Evolutionary conservation across 495 filamentous ascomycete species (phyloP).

Genomic region (Daldinia decipiens): DNA sequence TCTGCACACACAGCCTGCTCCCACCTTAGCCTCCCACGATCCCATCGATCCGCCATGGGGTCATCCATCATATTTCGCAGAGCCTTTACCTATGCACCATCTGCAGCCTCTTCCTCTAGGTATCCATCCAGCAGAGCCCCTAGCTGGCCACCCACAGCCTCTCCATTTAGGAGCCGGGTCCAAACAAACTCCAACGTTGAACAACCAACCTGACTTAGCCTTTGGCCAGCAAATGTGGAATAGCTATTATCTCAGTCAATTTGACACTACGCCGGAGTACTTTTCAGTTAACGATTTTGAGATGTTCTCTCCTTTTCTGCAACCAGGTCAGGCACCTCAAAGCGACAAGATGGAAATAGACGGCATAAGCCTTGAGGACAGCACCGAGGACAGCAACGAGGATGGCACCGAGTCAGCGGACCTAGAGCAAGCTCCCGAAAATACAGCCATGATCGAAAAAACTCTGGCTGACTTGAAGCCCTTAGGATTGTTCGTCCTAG

Average conservation of each 20-base stretch:
- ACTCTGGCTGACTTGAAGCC: conserved; percentile 17
- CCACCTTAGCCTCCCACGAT: neutral
- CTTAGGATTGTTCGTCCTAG: conserved; percentile 20
- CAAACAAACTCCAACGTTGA: neutral
- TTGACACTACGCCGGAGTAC: neutral
- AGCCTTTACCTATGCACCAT: neutral
- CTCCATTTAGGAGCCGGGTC: neutral
- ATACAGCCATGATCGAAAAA: neutral
- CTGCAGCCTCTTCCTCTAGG: neutral
- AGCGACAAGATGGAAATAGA: conserved; percentile 5
- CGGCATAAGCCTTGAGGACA: neutral
- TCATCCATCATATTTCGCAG: neutral
- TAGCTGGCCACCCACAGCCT: neutral
- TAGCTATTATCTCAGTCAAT: neutral
- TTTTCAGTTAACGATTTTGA: neutral
- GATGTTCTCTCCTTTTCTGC: neutral
- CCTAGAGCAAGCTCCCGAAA: conserved; percentile 4
- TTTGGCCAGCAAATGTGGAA: neutral
- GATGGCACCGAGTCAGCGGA: conserved; percentile 18
- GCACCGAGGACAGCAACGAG: neutral
- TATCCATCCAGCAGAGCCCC: neutral
- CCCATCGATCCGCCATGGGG: neutral
- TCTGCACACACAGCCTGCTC: neutral
- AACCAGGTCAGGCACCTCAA: neutral
- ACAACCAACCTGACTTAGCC: neutral